These are phyloP conservation scores for Lyophyllum shimeji DNA, from an alignment of 768 basidiomycete genomes.

Conservation along the genomic window DNA sequence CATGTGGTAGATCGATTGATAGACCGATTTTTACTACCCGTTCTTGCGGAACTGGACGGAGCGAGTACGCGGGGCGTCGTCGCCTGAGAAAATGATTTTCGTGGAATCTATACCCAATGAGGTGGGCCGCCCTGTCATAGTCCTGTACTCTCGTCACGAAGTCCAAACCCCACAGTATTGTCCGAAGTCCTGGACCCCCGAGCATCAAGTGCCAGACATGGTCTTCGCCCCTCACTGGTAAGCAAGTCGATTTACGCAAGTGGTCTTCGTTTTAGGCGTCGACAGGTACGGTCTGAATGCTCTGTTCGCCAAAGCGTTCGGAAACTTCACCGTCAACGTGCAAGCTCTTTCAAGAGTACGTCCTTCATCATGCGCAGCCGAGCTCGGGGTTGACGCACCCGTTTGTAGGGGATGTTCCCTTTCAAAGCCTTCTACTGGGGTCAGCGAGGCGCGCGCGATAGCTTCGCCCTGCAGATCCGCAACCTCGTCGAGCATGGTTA, in stretches of 20 bases:
- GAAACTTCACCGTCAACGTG: constrained; percentile 88
- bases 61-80: constrained; percentile 48
- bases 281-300: constrained; percentile 89
- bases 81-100: constrained; percentile 63
- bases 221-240: constrained; percentile 41
- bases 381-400: not conserved
- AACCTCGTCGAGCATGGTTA: constrained; percentile 76
- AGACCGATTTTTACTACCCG: constrained; percentile 81
- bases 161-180: constrained; percentile 56
- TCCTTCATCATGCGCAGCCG: constrained; percentile 4
- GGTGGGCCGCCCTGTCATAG: constrained; percentile 36
- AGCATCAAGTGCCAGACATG: constrained; percentile 47
- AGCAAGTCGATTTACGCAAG: not conserved
- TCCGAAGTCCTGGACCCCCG: constrained; percentile 71
- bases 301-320: constrained; percentile 81
- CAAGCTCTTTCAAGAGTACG: constrained; percentile 86
- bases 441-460: constrained; percentile 74
- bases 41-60: constrained; percentile 69
- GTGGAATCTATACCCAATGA: constrained; percentile 94
- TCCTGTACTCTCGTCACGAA: too few species aligned
- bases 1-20: constrained; percentile 71
- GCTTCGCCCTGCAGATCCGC: constrained; percentile 78
- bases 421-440: constrained; percentile 87
- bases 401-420: constrained; percentile 77
- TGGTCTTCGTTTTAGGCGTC: not conserved